Evolutionary conservation across 1,284 basidiomycete genomes (phyloP).

Genomic region (Gomphus sp.): DNA sequence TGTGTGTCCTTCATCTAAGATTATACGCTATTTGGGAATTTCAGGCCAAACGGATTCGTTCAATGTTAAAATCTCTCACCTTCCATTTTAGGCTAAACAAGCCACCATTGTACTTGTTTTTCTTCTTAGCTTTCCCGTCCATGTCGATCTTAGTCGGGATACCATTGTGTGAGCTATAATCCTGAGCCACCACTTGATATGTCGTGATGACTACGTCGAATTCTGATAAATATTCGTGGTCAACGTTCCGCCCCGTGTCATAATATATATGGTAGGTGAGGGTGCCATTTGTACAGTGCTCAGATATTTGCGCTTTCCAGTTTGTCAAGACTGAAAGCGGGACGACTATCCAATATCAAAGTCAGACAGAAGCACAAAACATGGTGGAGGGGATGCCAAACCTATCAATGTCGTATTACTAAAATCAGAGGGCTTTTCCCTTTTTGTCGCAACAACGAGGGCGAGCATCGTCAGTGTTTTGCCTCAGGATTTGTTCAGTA

Average conservation of each 20-base stretch:
- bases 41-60: not conserved
- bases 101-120: constrained; percentile 35
- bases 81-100: constrained; percentile 76
- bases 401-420: constrained; percentile 70
- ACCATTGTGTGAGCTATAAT: constrained; percentile 24
- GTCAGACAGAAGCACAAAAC: not conserved
- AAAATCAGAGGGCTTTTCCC: constrained; percentile 45
- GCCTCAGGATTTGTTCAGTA: constrained; percentile 28
- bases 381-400: constrained; percentile 24
- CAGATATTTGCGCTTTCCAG: constrained; percentile 83
- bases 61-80: constrained; percentile 26
- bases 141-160: constrained; percentile 10
- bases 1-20: constrained; percentile 83
- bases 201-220: constrained; percentile 88
- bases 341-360: constrained; percentile 43
- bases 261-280: constrained; percentile 63
- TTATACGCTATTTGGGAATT: constrained; percentile 46
- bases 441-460: constrained; percentile 66
- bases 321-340: constrained; percentile 85
- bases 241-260: constrained; percentile 46
- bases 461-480: constrained; percentile 81
- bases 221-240: constrained; percentile 47
- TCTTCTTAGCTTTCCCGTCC: constrained; percentile 40
- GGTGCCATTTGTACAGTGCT: constrained; percentile 56
- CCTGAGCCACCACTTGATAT: constrained; percentile 64